phyloP scores from a whole-genome alignment of 2,329 filamentous ascomycete species.

The Trichothecium sympodiale region DNA sequence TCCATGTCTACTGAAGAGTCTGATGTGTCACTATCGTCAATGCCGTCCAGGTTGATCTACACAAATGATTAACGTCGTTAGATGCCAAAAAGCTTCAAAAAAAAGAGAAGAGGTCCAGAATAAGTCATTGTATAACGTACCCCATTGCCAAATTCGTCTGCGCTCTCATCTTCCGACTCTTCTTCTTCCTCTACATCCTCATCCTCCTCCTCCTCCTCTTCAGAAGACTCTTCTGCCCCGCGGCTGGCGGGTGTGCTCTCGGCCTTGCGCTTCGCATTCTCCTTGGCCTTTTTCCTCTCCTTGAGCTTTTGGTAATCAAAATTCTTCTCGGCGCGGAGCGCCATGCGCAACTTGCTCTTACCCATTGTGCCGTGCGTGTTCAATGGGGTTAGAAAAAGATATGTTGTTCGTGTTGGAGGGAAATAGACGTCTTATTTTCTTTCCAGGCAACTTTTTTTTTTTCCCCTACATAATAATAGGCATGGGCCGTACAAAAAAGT shows the following conservation, averaged over 20 bases:
- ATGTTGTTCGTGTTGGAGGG: no score
- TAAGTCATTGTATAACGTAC: no score
- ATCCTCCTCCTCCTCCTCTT: slow-evolving; percentile 10
- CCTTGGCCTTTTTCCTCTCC: slow-evolving; percentile 36
- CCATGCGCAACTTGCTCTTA: slow-evolving; percentile 40
- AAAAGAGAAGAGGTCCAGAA: no score
- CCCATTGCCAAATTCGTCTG: slow-evolving; percentile 11
- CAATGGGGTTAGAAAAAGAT: neutral
- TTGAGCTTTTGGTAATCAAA: slow-evolving; percentile 40
- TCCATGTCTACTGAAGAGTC: slow-evolving; percentile 72
- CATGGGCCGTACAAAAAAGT: no score
- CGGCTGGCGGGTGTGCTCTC: slow-evolving; percentile 8
- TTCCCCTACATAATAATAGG: no score
- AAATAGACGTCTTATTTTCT: no score
- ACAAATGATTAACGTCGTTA: no score
- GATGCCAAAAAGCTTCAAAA: neutral
- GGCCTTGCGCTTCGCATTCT: slow-evolving; percentile 26
- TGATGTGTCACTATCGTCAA: slow-evolving; percentile 50
- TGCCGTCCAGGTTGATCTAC: slow-evolving; percentile 40
- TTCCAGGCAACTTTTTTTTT: no score
- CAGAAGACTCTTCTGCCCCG: neutral
- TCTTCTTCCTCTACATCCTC: slow-evolving; percentile 10
- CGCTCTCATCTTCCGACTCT: slow-evolving; percentile 12
- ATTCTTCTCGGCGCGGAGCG: slow-evolving; percentile 43
- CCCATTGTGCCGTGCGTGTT: slow-evolving; percentile 8